Evolutionary conservation across 495 filamentous ascomycete genomes (phyloP), one percentile per base, ranked within the genome.

Genomic region (Penicillium macrosclerotiorum): DNA sequence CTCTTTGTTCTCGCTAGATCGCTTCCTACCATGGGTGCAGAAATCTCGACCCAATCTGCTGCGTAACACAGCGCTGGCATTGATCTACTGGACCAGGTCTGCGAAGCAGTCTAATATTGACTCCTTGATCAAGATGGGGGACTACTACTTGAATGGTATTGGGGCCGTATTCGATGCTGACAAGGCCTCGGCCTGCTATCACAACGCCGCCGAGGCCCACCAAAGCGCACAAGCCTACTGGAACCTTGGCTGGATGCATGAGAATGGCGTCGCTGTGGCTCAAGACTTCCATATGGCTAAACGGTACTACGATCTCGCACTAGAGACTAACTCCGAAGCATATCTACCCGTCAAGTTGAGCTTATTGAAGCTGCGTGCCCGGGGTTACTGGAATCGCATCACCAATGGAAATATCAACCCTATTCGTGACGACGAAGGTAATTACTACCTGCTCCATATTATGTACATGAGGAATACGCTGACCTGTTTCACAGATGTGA

Each of bases 211-310:
- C 1, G 93, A 98, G 56, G 88, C 82, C 37, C 80, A 89, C 55
- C 88, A 89, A 57, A 93, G 88, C 59, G 91, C 92, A 19, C 93
- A 97, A 69, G 94, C 94, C 9, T 83, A 95, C 43, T 99, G 89
- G 80, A 96, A 99, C 53, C 74, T 99, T 9, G 93, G 93, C 11
- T 99, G 93, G 93, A 97, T 99, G 89, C 90, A 99, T 65, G 93
- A 99, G 67, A 96, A 97, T 59, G 93, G 93, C 2, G 74, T 97
- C 34, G 90, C 92, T 8, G 83, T 96, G 3, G 82, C 86, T 26
- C 93, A 99, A 59, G 93, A 99, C 62, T 99, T 93, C 63, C 93
- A 97, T 60, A 83, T 99, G 27, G 93, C 94, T 3, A 99, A 99
- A 68, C 74, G 93, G 18, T 94, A 88, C 66, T 99, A 99, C 59